phyloP scores from a whole-genome alignment of 129 eudicot genomes.

The Centella asiatica region DNA sequence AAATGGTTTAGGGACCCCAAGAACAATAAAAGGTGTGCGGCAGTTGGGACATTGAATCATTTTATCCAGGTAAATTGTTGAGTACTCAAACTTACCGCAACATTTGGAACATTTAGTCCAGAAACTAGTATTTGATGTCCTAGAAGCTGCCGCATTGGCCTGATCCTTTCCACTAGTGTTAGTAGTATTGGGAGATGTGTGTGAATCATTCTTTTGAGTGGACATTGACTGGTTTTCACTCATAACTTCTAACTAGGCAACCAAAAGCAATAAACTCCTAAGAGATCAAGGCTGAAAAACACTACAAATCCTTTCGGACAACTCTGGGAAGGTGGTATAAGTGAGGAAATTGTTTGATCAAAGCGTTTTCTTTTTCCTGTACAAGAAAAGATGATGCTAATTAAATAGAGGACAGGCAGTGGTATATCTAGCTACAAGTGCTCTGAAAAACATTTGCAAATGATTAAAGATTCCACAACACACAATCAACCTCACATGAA shows the following conservation, averaged over 20 bases:
- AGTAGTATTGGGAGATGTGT: background rate
- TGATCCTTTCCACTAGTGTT: constrained; percentile 6
- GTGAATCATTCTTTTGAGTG: constrained; percentile 5
- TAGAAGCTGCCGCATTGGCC: constrained; percentile 15
- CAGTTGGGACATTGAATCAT: constrained; percentile 47
- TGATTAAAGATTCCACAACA: too few relatives aligned
- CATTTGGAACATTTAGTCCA: constrained; percentile 67
- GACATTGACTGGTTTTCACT: constrained; percentile 21
- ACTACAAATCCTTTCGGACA: too few relatives aligned
- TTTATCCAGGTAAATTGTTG: constrained; percentile 25
- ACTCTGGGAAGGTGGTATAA: too few relatives aligned
- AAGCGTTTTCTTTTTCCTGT: too few relatives aligned
- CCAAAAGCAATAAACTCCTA: too few relatives aligned
- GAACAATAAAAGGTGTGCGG: constrained; percentile 40
- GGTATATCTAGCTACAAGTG: too few relatives aligned
- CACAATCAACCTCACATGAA: too few relatives aligned
- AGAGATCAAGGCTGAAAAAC: too few relatives aligned
- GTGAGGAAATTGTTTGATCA: too few relatives aligned
- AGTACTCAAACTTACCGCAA: constrained; percentile 40
- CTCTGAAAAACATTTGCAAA: too few relatives aligned
- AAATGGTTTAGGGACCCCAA: constrained; percentile 30
- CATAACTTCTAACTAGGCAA: constrained; percentile 7
- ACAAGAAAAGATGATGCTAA: too few relatives aligned
- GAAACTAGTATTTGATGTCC: constrained; percentile 26
- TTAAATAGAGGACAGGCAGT: too few relatives aligned